phyloP scores from a whole-genome alignment of 352 stramenopile species.

The Peronospora tabacina region DNA sequence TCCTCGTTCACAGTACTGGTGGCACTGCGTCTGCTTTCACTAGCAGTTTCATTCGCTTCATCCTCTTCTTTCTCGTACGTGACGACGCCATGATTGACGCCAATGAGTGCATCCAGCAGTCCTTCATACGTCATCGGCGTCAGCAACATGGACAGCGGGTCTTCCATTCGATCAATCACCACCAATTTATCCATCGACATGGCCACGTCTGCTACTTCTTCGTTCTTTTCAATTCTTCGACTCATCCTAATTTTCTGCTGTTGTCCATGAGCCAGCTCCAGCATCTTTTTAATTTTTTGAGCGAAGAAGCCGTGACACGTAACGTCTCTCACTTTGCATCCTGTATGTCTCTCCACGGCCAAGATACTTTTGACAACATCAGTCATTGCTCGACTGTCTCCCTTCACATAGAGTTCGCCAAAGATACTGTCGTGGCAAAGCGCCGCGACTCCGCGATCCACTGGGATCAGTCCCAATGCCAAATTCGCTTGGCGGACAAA shows the following conservation, averaged over 20 bases:
- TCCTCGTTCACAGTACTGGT: constrained; percentile 4
- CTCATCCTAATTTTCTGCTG: constrained; percentile 29
- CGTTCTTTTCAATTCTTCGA: constrained; percentile 6
- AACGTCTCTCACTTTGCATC: constrained; percentile 30
- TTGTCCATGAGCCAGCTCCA: constrained; percentile 45
- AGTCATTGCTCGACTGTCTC: constrained; percentile 45
- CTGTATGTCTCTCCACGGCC: constrained; percentile 43
- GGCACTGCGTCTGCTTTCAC: constrained; percentile 10
- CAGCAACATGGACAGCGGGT: constrained; percentile 73
- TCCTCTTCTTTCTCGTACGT: constrained; percentile 41
- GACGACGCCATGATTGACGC: constrained; percentile 66
- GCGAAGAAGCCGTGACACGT: constrained; percentile 49
- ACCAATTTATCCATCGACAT: constrained; percentile 46
- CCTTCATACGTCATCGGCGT: constrained; percentile 84
- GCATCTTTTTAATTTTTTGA: constrained; percentile 47
- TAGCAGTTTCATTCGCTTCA: constrained; percentile 17
- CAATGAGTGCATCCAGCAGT: constrained; percentile 60
- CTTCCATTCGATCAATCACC: constrained; percentile 68
- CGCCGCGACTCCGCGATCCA: constrained; percentile 47
- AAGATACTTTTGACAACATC: constrained; percentile 58
- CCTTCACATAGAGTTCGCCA: constrained; percentile 61
- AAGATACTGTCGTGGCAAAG: constrained; percentile 64
- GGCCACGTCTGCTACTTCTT: constrained; percentile 2
- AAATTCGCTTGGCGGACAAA: constrained; percentile 52
- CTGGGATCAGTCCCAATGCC: constrained; percentile 46